Evolutionary conservation across 2,329 filamentous ascomycete species (phyloP), one percentile per base, ranked within the genome.

Genomic region (Aspergillus chevalieri): DNA sequence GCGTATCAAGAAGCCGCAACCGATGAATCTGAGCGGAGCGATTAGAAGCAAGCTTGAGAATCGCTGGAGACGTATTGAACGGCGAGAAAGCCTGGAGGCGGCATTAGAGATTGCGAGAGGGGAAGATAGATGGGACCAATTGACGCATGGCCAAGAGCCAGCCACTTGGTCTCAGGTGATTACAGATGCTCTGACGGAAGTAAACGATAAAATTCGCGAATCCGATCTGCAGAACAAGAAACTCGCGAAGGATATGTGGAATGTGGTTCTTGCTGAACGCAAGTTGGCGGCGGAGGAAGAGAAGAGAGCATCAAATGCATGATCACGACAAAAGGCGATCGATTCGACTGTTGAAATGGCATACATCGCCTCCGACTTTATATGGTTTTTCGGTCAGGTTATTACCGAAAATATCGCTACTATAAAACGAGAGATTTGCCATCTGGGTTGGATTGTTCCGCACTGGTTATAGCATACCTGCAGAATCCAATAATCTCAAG

Each of bases 1-100:
- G 43, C 68, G 71, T 44, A 71, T 73, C 46, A 71, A 72, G 46
- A 74, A 74, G 44, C 72, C 72, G 1, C 69, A 73, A 46, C 71
- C 72, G 7, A 63, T 60, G 51, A 65, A 63, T 46, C 51, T 75
- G 21, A 72, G 67, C 43, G 56, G 64, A 4, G 58, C 71, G 2
- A 58, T 74, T 47, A 62, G 63, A 43, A 59, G 54, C 26, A 71
- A 70, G 45, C 58, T 70, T 15, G 58, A 58, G 8, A 65, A 57
- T 17, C 65, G 71, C 17, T 64, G 64, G 60, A 63, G 63, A 8
- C 57, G 61, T 24, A 65, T 71, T 33, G 57, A 64, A 38, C 62
- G 61, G 30, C 65, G 66, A 12, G 56, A 68, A 4, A 55, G 59
- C 15, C 41, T 74, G 44, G 51, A 65, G 24, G 17, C 47, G 1